Conservation (phyloP, 2,329 filamentous ascomycete genomes). For the Clonostachys rosea region DNA sequence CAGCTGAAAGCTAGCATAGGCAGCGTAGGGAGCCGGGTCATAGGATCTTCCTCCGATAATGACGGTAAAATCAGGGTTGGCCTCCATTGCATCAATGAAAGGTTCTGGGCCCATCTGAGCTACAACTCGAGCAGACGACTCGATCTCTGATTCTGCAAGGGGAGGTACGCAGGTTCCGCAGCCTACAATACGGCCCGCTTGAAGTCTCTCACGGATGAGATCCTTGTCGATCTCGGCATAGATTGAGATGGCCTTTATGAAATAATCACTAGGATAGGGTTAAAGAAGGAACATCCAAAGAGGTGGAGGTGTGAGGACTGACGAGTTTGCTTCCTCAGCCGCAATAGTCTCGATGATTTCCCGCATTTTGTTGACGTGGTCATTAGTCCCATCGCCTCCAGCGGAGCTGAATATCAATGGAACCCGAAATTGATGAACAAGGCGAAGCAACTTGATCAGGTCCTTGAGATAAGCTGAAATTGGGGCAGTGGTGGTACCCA, state of each 20-base stretch:
- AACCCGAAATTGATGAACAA: constrained; percentile 19
- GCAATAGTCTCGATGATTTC: constrained; percentile 29
- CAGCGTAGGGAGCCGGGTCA: constrained; percentile 26
- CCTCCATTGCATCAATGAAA: constrained; percentile 27
- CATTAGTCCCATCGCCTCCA: constrained; percentile 37
- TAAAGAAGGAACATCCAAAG: too few species aligned
- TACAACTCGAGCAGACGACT: constrained; percentile 24
- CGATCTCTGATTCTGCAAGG: constrained; percentile 27
- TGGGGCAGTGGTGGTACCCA: constrained; percentile 31
- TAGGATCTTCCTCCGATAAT: constrained; percentile 35
- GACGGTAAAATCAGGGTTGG: constrained; percentile 32
- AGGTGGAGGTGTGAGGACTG: background rate
- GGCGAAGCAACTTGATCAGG: constrained; percentile 25
- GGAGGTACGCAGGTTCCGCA: constrained; percentile 33
- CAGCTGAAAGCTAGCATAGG: constrained; percentile 13
- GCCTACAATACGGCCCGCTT: constrained; percentile 17
- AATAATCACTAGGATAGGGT: background rate
- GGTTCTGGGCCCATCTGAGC: constrained; percentile 38
- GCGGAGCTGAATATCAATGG: constrained; percentile 32
- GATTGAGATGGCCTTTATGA: constrained; percentile 25
- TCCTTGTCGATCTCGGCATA: constrained; percentile 27
- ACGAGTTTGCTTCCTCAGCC: constrained; percentile 10
- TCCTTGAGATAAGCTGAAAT: constrained; percentile 34
- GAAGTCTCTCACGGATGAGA: constrained; percentile 17
- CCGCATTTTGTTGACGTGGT: constrained; percentile 30